Conservation (phyloP, 345 rosid species). For the Citropsis articulata region DNA sequence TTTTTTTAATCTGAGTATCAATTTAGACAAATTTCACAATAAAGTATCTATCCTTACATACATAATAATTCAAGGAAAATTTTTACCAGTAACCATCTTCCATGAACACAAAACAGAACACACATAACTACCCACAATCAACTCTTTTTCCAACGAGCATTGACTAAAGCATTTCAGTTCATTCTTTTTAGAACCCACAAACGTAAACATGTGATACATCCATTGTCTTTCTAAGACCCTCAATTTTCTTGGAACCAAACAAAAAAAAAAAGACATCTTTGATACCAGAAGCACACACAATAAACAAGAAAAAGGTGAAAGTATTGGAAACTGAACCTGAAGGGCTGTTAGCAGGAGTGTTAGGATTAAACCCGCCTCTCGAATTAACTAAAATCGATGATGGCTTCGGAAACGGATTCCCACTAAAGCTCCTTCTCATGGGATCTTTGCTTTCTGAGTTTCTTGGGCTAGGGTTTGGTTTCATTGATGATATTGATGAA, state of each 20-base stretch:
- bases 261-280: not conserved
- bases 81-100: not conserved
- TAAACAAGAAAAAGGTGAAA: not conserved
- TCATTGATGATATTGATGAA: slow-evolving; percentile 25
- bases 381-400: slow-evolving; percentile 35
- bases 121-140: not conserved
- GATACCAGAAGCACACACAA: not conserved
- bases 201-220: not conserved
- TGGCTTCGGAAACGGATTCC: slow-evolving; percentile 55
- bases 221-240: not conserved
- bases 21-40: too few relatives aligned
- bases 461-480: slow-evolving; percentile 45
- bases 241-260: not conserved
- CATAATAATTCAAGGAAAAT: too few relatives aligned
- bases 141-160: not conserved
- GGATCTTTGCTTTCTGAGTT: slow-evolving; percentile 55
- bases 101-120: not conserved
- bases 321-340: slow-evolving; percentile 40
- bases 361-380: slow-evolving; percentile 40
- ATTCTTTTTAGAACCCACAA: not conserved
- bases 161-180: not conserved
- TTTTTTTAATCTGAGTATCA: too few relatives aligned
- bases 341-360: slow-evolving; percentile 57
- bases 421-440: slow-evolving; percentile 66
- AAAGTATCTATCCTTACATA: too few relatives aligned